These are phyloP conservation scores for Trichoderma aggressivum DNA, from an alignment of 2,329 filamentous ascomycete genomes.

Conservation along the genomic window DNA sequence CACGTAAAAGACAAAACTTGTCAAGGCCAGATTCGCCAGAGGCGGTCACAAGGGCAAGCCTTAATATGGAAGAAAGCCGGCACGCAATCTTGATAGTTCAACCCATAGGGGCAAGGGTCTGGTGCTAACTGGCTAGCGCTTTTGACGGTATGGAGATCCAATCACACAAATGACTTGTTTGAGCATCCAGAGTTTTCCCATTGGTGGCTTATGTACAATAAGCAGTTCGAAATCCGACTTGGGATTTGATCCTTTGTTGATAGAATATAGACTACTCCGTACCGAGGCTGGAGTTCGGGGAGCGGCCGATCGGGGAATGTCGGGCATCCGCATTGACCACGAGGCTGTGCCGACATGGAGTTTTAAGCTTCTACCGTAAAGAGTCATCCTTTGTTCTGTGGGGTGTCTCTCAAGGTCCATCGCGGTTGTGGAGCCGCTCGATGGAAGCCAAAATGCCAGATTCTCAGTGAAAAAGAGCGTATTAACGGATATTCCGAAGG, in stretches of 20 bases:
- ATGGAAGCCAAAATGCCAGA: background rate
- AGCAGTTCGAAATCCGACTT: background rate
- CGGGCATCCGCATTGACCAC: background rate
- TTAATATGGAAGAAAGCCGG: background rate
- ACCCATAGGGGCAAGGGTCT: background rate
- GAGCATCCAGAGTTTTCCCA: background rate
- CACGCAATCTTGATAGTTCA: background rate
- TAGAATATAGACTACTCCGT: background rate
- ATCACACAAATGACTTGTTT: background rate
- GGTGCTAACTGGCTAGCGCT: background rate
- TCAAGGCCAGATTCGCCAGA: background rate
- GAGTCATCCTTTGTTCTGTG: conserved; percentile 3
- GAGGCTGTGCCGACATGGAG: conserved; percentile 2
- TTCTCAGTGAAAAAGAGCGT: background rate
- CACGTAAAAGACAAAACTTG: conserved; percentile 2
- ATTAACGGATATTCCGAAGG: background rate
- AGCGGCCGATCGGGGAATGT: conserved; percentile 8
- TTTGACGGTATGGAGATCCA: background rate
- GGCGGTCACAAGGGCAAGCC: conserved; percentile 4
- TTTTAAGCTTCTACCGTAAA: background rate
- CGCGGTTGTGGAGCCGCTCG: background rate
- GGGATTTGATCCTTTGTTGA: background rate
- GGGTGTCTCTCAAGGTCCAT: background rate
- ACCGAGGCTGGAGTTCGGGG: background rate
- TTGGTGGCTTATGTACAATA: background rate